Percentiles rank a stretch among this genome's conserved stretches.
These are phyloP conservation scores for Agaricus bisporus DNA, from an alignment of 768 basidiomycete species.

Conservation along the genomic window DNA sequence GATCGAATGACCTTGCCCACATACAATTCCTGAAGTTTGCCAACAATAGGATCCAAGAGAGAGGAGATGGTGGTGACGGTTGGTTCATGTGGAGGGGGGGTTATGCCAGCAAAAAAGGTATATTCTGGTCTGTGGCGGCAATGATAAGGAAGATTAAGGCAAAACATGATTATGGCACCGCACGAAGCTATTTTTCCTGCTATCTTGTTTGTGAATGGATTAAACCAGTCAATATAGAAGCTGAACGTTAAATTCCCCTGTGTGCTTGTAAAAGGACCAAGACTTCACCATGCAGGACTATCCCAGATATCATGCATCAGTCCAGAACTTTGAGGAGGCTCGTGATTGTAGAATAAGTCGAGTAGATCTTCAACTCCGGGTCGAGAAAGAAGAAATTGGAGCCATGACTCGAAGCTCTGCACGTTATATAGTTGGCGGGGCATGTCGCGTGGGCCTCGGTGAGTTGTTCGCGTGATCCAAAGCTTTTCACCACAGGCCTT, in stretches of 20 bases:
- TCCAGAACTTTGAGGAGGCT: constrained; percentile 1
- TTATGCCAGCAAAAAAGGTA: constrained; percentile 16
- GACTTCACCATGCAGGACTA: constrained; percentile 19
- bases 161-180: constrained; percentile 14
- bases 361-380: constrained; percentile 19
- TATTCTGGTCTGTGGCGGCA: constrained; percentile 10
- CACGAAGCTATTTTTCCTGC: constrained; percentile 16
- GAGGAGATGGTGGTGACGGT: constrained; percentile 13
- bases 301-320: constrained; percentile 16
- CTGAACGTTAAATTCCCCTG: constrained; percentile 14
- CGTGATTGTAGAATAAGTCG: constrained; percentile 14
- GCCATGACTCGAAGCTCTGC: constrained; percentile 17
- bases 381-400: constrained; percentile 16
- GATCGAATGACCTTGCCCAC: constrained; percentile 10
- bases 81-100: constrained; percentile 19
- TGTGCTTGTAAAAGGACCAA: constrained; percentile 14
- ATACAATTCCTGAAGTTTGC: constrained; percentile 6
- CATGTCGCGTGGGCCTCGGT: constrained; percentile 4
- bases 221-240: constrained; percentile 23
- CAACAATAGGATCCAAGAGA: constrained; percentile 11
- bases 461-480: constrained; percentile 6
- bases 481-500: constrained; percentile 12
- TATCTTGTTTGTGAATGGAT: constrained; percentile 22
- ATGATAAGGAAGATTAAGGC: constrained; percentile 15
- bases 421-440: constrained; percentile 15